Conservation (phyloP, 108 stramenopile species). For the Cyclotella sp. region DNA sequence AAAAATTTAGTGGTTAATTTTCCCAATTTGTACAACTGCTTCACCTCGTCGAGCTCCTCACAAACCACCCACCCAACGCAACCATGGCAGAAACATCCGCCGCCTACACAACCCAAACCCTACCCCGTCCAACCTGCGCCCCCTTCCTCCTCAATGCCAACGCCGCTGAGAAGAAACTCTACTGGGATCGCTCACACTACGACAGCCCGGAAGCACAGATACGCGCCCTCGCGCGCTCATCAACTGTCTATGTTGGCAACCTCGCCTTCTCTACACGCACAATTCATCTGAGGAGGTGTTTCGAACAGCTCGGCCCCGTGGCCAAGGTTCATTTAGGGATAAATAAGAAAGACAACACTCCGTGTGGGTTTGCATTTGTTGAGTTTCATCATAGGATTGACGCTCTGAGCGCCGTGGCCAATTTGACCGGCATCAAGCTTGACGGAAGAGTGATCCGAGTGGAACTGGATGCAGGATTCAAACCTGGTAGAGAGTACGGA, state of each 20-base stretch:
- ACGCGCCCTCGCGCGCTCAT: slow-evolving; percentile 64
- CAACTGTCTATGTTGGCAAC: slow-evolving; percentile 96
- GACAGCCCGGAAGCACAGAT: slow-evolving; percentile 76
- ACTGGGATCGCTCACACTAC: slow-evolving; percentile 90
- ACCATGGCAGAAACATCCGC: background rate
- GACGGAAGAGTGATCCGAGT: slow-evolving; percentile 95
- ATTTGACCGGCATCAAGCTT: slow-evolving; percentile 86
- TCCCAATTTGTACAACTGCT: too few species aligned
- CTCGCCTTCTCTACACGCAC: slow-evolving; percentile 93
- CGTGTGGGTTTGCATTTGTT: slow-evolving; percentile 97
- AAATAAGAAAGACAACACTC: slow-evolving; percentile 81
- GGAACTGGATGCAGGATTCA: slow-evolving; percentile 96
- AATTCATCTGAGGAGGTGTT: slow-evolving; percentile 82
- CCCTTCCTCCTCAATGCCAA: slow-evolving; percentile 76
- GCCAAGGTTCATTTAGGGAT: slow-evolving; percentile 91
- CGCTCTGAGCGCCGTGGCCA: slow-evolving; percentile 75
- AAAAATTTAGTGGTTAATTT: too few species aligned
- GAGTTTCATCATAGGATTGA: slow-evolving; percentile 79
- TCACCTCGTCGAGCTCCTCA: too few species aligned
- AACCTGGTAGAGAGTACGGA: slow-evolving; percentile 94
- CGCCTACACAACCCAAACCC: slow-evolving; percentile 10
- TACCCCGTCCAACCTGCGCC: slow-evolving; percentile 63
- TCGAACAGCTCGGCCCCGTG: slow-evolving; percentile 89
- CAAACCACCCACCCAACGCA: background rate
- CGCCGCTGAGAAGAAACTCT: slow-evolving; percentile 72